A percentile compares a stretch with the other conserved stretches of the same genome.
phyloP scores from a whole-genome alignment of 768 basidiomycete genomes.

The Mycena polygramma region DNA sequence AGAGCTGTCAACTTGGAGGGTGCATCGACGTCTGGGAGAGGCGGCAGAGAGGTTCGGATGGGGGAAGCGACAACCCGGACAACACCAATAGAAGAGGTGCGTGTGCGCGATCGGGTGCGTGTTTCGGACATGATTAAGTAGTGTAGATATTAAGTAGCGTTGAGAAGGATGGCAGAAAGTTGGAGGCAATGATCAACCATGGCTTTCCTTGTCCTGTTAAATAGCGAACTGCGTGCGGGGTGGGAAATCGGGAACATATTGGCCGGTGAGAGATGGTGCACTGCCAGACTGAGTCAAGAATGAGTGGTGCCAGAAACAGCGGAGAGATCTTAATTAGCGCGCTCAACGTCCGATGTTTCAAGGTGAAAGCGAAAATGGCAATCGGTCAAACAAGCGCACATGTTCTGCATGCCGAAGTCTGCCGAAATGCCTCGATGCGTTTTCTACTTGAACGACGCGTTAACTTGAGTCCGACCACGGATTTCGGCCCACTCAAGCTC shows the following conservation, averaged over 20 bases:
- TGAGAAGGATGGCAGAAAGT: conserved; percentile 7
- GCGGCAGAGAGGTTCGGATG: conserved; percentile 36
- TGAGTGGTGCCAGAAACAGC: not conserved
- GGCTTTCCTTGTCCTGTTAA: conserved; percentile 24
- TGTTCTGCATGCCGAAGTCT: too few relatives aligned
- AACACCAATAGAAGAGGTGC: conserved; percentile 26
- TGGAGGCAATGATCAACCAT: conserved; percentile 16
- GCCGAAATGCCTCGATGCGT: too few relatives aligned
- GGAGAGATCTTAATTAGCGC: not conserved
- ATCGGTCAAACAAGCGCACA: not conserved
- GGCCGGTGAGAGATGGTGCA: conserved; percentile 2
- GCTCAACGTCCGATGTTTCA: conserved; percentile 17
- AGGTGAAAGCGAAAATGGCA: not conserved
- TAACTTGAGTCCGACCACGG: too few relatives aligned
- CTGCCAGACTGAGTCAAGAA: not conserved
- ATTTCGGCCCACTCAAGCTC: too few relatives aligned
- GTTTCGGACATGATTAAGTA: conserved; percentile 36
- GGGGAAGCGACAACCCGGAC: conserved; percentile 35
- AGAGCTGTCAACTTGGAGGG: conserved; percentile 50
- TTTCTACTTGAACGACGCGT: too few relatives aligned
- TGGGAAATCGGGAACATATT: conserved; percentile 14
- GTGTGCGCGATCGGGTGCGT: conserved; percentile 31
- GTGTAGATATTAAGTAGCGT: conserved; percentile 21
- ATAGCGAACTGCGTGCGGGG: conserved; percentile 9
- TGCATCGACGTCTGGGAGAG: conserved; percentile 37